Base-by-base conservation (phyloP, 495 filamentous ascomycete genomes). In the Bombardia bombarda region DNA sequence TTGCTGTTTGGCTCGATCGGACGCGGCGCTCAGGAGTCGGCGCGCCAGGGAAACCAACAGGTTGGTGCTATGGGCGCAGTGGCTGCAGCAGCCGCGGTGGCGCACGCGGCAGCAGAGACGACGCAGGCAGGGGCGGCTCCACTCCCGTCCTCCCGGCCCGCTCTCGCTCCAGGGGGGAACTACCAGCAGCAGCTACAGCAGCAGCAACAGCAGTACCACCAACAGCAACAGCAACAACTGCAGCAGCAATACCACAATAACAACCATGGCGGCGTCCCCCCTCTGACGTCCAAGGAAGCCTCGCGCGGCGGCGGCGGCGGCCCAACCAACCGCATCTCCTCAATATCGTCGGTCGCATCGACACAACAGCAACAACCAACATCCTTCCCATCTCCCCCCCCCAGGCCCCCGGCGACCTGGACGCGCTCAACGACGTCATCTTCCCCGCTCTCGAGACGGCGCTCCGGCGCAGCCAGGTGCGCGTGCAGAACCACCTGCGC, bases 381-480 rank as follows among this genome's bases (percentile, higher is more conserved):
- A 20, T 45, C 60, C 9, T 71, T 73, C 41, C 67, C 69, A n/a
- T 55, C 68, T 1, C 69, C 70, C 0, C 61, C 66, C 1, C 67
- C 69, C 0, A 46, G 60, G 10, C 71, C 68, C 43, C 61, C 68
- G 69, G 69, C 39, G 70, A 74, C 34, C 62, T 72, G 3, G 70
- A 73, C 40, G 84, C 87, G 7, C 73, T 94, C 1, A 80, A 78
- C 56, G 78, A 85, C 45, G 88, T 98, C 33, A 82, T 98, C 40
- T 74, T 96, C 38, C 92, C 92, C 2, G 93, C 92, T 5, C 77
- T 98, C 5, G 83, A 89, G 58, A 83, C 88, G 43, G 90, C 92
- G 4, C 78, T 97, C 26, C 79, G 82, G 49, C 82, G 92, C 25
- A 82, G 92, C 32, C 77, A 82, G 49, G 76, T 79, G 46, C 69